A percentile compares a stretch with the other conserved stretches of the same genome.
Evolutionary conservation across 257 asterid species (phyloP).

Genomic region (Solanum clarkiae): DNA sequence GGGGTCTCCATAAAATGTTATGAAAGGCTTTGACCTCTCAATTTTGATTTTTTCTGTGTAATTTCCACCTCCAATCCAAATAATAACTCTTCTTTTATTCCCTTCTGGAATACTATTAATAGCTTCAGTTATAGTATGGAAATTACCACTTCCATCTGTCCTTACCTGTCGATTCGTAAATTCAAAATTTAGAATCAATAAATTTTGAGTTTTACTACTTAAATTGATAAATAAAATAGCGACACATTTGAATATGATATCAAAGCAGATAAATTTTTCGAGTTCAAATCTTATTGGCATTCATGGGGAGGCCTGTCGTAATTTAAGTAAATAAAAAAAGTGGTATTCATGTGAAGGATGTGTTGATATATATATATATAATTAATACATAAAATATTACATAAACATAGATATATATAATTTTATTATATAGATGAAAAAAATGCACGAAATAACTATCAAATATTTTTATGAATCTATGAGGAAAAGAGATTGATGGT

Average conservation of each 20-base stretch:
- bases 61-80: slow-evolving; percentile 58
- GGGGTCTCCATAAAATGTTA: slow-evolving; percentile 61
- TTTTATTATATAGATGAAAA: not conserved
- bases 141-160: slow-evolving; percentile 42
- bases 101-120: slow-evolving; percentile 35
- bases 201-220: not conserved
- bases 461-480: not conserved
- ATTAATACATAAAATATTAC: not conserved
- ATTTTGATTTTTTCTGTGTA: slow-evolving; percentile 47
- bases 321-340: too few species aligned
- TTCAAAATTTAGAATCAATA: not conserved
- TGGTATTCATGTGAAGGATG: not conserved
- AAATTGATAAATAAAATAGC: not conserved
- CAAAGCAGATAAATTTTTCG: too few species aligned
- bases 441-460: not conserved
- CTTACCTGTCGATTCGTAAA: not conserved
- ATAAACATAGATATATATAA: fast-evolving
- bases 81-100: slow-evolving; percentile 33
- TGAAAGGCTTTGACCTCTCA: slow-evolving; percentile 22
- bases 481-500: not conserved
- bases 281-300: not conserved
- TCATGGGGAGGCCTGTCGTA: too few species aligned
- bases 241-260: too few species aligned
- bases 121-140: slow-evolving; percentile 51
- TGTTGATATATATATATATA: not conserved